Base-by-base conservation (phyloP, 2,329 filamentous ascomycete species). In the Calonectria leucothoes region DNA sequence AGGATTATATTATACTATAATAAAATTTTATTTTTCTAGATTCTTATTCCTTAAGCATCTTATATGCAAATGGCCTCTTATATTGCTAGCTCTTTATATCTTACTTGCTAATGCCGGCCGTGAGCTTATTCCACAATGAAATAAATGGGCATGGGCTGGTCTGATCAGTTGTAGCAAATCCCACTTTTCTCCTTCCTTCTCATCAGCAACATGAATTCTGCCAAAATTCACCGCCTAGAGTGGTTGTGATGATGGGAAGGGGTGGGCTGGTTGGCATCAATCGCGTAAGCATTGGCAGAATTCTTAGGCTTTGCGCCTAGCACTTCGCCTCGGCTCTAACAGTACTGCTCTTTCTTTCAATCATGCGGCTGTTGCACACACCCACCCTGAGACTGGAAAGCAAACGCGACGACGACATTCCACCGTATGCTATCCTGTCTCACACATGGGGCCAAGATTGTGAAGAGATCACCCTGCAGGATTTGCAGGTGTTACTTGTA, bases 391-490 rank as follows among this genome's bases (percentile, higher is more conserved):
- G 27, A n/a, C 33, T 66, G 23, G 64, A 39, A 2, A 66, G 14
- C 23, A 39, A 31, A 39, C 23, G 31, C 23, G 64, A 55, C 48
- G 31, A 66, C 5, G 33, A 37, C 23, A 51, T 66, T 27, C 64
- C 48, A 27, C 23, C 48, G 4, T 72, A 72, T 42, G 70, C 70
- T 7, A 72, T 72, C 8, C 35, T 71, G 42, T 71, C 70, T 25
- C 70, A 71, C 33, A 71, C 70, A 23, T 68, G 70, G 70, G 64
- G 64, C 15, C n/a, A 37, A n/a, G 64, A 66, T 17, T 20, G 61
- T 15, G 70, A 68, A n/a, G 70, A 71, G 25, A 42, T 71, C 11
- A 45, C 64, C 15, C 52, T 71, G 31, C 63, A 68, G 31, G 63
- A 71, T 17, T 25, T 71, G 11, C 51, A 33, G 27, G 4, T 11